A percentile compares a stretch with the other conserved stretches of the same genome.
phyloP scores from a whole-genome alignment of 768 basidiomycete genomes.

The Leccinellum rugosiceps region DNA sequence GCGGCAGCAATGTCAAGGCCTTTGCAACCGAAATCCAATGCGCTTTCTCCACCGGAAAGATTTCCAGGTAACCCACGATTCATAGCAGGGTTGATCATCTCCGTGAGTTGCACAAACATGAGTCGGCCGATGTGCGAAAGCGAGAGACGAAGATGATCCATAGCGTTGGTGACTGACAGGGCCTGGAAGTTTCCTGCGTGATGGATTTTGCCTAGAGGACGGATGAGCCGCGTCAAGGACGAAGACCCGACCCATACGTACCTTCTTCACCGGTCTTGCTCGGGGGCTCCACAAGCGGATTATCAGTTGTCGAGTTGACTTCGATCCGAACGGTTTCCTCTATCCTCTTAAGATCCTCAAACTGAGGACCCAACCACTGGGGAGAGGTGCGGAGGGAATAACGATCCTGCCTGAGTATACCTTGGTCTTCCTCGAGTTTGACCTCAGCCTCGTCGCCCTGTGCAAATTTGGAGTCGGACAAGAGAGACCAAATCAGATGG shows the following conservation, averaged over 20 bases:
- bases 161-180: conserved; percentile 78
- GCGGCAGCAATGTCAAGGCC: conserved; percentile 83
- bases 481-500: conserved; percentile 61
- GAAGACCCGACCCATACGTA: background rate
- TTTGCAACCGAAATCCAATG: conserved; percentile 78
- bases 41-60: conserved; percentile 75
- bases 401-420: conserved; percentile 76
- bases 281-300: conserved; percentile 81
- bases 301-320: conserved; percentile 88
- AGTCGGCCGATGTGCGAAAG: conserved; percentile 71
- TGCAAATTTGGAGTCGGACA: conserved; percentile 68
- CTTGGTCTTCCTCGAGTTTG: conserved; percentile 67
- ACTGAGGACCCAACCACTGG: conserved; percentile 83
- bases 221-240: background rate
- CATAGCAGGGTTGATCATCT: conserved; percentile 55
- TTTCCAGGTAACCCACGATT: conserved; percentile 80
- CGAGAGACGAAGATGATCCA: conserved; percentile 81
- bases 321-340: conserved; percentile 65
- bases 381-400: conserved; percentile 64
- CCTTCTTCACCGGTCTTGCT: conserved; percentile 44
- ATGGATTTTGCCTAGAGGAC: conserved; percentile 52
- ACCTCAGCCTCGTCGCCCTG: conserved; percentile 70
- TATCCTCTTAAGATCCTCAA: conserved; percentile 73
- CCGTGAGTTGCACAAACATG: conserved; percentile 60
- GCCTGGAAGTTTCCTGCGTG: conserved; percentile 92